Evolutionary conservation across 352 stramenopile genomes (phyloP).

Genomic region (Phytopythium delawarense): DNA sequence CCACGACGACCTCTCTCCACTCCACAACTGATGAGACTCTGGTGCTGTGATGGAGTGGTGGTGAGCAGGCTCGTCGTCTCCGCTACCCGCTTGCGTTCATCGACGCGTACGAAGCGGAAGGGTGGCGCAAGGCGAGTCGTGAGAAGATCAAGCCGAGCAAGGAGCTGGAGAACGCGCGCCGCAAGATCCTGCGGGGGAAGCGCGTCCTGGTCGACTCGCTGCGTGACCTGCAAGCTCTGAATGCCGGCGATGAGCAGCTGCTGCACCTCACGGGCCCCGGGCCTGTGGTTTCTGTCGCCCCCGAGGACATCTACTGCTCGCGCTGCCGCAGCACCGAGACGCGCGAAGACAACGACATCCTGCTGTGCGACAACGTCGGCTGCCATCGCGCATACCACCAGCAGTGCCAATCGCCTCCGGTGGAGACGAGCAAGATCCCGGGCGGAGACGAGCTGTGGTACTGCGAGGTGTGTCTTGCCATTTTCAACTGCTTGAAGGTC

Average conservation of each 20-base stretch:
- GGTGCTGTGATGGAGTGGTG: background rate
- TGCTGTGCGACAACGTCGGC: slow-evolving; percentile 71
- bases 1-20: slow-evolving; percentile 3
- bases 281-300: slow-evolving; percentile 3
- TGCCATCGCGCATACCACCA: slow-evolving; percentile 83
- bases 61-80: slow-evolving; percentile 39
- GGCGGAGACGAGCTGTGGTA: slow-evolving; percentile 70
- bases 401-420: slow-evolving; percentile 54
- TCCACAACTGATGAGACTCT: background rate
- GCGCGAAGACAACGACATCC: slow-evolving; percentile 72
- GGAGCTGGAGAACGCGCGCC: slow-evolving; percentile 45
- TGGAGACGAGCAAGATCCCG: slow-evolving; percentile 61
- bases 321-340: slow-evolving; percentile 63
- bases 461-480: slow-evolving; percentile 67
- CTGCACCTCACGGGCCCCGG: slow-evolving; percentile 20
- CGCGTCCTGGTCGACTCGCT: slow-evolving; percentile 43
- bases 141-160: slow-evolving; percentile 83
- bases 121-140: slow-evolving; percentile 67
- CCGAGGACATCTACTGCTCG: slow-evolving; percentile 73
- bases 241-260: slow-evolving; percentile 44
- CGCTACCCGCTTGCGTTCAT: slow-evolving; percentile 70
- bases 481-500: slow-evolving; percentile 76
- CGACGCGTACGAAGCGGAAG: slow-evolving; percentile 80
- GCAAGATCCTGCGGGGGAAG: slow-evolving; percentile 57
- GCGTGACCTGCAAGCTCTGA: slow-evolving; percentile 32